A percentile compares a stretch with the other conserved stretches of the same genome.
These are phyloP conservation scores for Peronospora destructor DNA, from an alignment of 352 stramenopile species.

Conservation along the genomic window DNA sequence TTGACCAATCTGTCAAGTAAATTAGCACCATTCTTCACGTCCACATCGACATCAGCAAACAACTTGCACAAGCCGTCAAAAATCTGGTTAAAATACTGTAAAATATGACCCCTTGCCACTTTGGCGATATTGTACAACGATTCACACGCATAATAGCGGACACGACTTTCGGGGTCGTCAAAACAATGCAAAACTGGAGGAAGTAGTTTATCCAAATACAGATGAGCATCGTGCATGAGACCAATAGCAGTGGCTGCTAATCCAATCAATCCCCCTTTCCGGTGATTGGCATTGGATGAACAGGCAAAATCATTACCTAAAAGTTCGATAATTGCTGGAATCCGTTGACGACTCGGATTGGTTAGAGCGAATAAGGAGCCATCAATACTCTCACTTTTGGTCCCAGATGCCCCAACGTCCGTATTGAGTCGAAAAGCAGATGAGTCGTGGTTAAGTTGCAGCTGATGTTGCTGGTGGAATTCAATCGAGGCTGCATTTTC, in stretches of 20 bases:
- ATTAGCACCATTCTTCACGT: conserved; percentile 97
- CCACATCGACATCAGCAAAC: conserved; percentile 98
- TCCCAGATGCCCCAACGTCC: conserved; percentile 7
- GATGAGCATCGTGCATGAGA: conserved; percentile 89
- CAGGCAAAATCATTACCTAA: conserved; percentile 97
- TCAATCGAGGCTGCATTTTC: conserved; percentile 86
- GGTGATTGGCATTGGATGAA: conserved; percentile 97
- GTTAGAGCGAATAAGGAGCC: conserved; percentile 6
- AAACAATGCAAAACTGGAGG: conserved; percentile 98
- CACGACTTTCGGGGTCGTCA: conserved; percentile 96
- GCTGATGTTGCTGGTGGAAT: conserved; percentile 55
- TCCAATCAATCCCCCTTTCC: conserved; percentile 98
- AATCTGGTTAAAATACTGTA: conserved; percentile 99
- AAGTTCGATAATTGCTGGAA: conserved; percentile 93
- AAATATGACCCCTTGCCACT: conserved; percentile 89
- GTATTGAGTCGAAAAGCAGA: conserved; percentile 11
- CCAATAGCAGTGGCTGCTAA: conserved; percentile 96
- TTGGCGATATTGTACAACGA: conserved; percentile 99
- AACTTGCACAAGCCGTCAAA: conserved; percentile 95
- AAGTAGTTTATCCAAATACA: conserved; percentile 91
- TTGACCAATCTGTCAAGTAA: conserved; percentile 92
- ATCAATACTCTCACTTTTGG: conserved; percentile 27
- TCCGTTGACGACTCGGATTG: conserved; percentile 66
- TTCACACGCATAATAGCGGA: conserved; percentile 99
- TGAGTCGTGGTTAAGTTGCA: conserved; percentile 22